Evolutionary conservation across 169 alveolate species (phyloP), one percentile per base, ranked within the genome.

Genomic region (Eimeria tenella): DNA sequence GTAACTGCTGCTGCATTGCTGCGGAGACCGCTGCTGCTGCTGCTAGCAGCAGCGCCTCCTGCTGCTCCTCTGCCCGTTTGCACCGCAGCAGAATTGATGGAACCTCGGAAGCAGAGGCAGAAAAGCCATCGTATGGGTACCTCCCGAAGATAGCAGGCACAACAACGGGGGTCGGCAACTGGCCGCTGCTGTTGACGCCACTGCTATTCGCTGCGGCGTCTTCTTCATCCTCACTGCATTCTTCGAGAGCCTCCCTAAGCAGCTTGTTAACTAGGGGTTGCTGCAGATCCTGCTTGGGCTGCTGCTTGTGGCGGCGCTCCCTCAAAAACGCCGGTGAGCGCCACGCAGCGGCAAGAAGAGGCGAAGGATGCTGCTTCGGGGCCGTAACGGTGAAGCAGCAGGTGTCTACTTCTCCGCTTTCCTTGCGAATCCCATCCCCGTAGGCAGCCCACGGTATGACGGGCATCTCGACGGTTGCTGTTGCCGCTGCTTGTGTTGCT

Each of bases 1-100:
- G 82, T 89, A 55, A 89, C 90, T 74, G 94, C 89, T 63, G 74
- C 19, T 17, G 89, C 89, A 83, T 83, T 58, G 91, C 91, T 17
- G 91, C 91, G 49, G 91, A 56, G 31, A 90, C 89, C 31, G 89
- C 94, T n/a, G 89, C 94, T 50, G 94, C 94, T 63, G 86, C 87
- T 5, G 89, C 89, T n/a, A 63, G 89, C 89, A 90, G 65, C 71
- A 90, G 89, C 60, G 79, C 42, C 55, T 50, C 53, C 82, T 90
- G 94, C 58, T 60, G 88, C 70, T 73, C 89, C 60, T 90, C 94
- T 13, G 94, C 94, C 19, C 89, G 63, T 53, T 53, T 79, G 58
- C 94, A 90, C 70, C 94, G 94, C 77, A 90, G 71, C 81, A 74
- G 70, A 11, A 63, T 25, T 9, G 94, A 90, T 2, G 94, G 89